Evolutionary conservation across 257 asterid genomes (phyloP).

Genomic region (Solanum phureja): DNA sequence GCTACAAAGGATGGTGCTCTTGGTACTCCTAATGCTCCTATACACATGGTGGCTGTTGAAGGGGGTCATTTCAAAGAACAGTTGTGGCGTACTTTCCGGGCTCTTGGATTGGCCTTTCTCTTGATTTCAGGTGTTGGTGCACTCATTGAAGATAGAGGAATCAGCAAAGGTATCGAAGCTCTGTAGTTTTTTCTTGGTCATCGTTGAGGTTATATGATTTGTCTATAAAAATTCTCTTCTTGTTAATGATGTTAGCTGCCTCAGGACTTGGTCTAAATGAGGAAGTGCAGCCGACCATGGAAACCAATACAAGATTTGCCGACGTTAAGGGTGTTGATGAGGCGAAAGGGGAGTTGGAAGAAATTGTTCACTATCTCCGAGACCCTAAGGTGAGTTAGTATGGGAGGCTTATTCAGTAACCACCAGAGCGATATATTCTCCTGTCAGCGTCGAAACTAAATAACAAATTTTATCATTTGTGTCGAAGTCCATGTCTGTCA

Average conservation of each 20-base stretch:
- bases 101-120: slow-evolving; percentile 69
- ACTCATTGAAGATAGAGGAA: slow-evolving; percentile 82
- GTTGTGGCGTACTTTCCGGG: slow-evolving; percentile 86
- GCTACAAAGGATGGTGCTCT: slow-evolving; percentile 64
- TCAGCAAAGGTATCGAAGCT: slow-evolving; percentile 59
- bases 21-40: slow-evolving; percentile 84
- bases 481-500: neutral
- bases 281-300: slow-evolving; percentile 82
- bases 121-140: slow-evolving; percentile 78
- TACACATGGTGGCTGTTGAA: slow-evolving; percentile 86
- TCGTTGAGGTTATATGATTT: slow-evolving; percentile 1
- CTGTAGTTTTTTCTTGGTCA: neutral
- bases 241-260: slow-evolving; percentile 2
- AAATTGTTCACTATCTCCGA: slow-evolving; percentile 94
- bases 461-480: neutral
- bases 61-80: slow-evolving; percentile 83
- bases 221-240: neutral
- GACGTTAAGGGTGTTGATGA: slow-evolving; percentile 98
- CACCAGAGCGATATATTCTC: neutral
- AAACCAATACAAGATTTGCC: slow-evolving; percentile 71
- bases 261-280: slow-evolving; percentile 84
- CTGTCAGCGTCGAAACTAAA: neutral
- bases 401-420: neutral
- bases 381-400: slow-evolving; percentile 72
- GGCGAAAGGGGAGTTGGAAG: slow-evolving; percentile 91